Base-by-base conservation (phyloP, 192 early-diverging fungal species). In the Spinellus fusiger region DNA sequence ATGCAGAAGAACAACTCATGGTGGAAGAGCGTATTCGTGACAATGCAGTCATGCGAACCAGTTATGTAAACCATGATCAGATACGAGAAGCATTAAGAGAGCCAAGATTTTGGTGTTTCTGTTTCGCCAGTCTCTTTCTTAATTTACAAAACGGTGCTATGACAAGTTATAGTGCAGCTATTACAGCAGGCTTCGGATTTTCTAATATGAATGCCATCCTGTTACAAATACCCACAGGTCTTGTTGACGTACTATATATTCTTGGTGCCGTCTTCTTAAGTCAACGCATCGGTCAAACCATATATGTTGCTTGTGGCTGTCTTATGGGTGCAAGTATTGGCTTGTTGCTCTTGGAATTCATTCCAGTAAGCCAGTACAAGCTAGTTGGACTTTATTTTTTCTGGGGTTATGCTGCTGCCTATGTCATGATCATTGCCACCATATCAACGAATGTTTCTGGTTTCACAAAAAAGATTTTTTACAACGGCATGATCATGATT, bases 121-220 rank as follows among this genome's bases (percentile, higher is more conserved):
- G 32, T 29, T 31, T 66, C 15, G 18, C 50, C n/a, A 16, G 56
- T 9, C n/a, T 64, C 28, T 34, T 56, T 18, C 52, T 55, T 32
- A 59, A 70, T 15, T 28, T 70, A 1, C 47, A 47, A 22, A 70
- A 70, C 23, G 62, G 62, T 47, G 68, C 51, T 4, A 51, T 70
- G 2, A 56, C 55, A 5, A 60, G 22, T 16, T 70, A 60, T 18
- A 46, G 33, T 10, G 49, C 56, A 5, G 23, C 56, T 16, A 61
- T 50, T 12, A 61, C 34, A 40, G 33, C 49, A 23, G 47, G 46
- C 0, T 13, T 59, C 1, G 57, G 57, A 0, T 59, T 29, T 29
- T 22, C 31, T 40, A 47, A 28, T 10, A 35, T 64, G 15, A 9
- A 64, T 33, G n/a, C 62, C 16, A 56, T 64, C 12, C 33, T 64